phyloP scores from a whole-genome alignment of 768 basidiomycete genomes.

The Podaxis sp. region DNA sequence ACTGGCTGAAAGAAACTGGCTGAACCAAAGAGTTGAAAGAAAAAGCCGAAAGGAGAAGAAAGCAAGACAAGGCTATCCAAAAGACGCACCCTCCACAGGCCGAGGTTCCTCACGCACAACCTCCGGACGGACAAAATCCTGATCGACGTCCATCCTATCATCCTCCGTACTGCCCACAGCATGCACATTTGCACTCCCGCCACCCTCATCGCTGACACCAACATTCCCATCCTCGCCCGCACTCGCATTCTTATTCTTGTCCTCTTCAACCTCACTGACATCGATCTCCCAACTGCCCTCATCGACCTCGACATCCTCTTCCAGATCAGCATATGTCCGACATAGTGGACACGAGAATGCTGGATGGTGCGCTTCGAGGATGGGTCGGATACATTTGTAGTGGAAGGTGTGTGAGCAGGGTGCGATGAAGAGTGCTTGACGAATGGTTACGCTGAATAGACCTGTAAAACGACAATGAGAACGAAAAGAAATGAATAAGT shows the following conservation, averaged over 20 bases:
- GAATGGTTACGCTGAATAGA: constrained; percentile 86
- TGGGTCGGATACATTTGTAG: constrained; percentile 94
- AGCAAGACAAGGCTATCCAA: too few species aligned
- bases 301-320: constrained; percentile 62
- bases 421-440: constrained; percentile 94
- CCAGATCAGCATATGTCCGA: constrained; percentile 92
- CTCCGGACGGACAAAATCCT: neutral
- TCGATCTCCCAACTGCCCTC: neutral
- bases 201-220: constrained; percentile 15
- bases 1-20: too few species aligned
- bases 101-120: neutral
- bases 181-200: neutral
- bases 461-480: constrained; percentile 25
- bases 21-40: too few species aligned
- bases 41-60: too few species aligned
- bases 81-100: neutral
- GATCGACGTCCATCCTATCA: neutral
- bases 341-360: constrained; percentile 95
- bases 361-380: constrained; percentile 82
- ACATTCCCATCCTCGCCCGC: neutral
- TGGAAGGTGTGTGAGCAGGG: constrained; percentile 96
- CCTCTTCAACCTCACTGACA: neutral
- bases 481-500: neutral
- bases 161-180: constrained; percentile 7
- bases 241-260: neutral